Base-by-base conservation (phyloP, 495 filamentous ascomycete genomes). In the Talaromyces adpressus region DNA sequence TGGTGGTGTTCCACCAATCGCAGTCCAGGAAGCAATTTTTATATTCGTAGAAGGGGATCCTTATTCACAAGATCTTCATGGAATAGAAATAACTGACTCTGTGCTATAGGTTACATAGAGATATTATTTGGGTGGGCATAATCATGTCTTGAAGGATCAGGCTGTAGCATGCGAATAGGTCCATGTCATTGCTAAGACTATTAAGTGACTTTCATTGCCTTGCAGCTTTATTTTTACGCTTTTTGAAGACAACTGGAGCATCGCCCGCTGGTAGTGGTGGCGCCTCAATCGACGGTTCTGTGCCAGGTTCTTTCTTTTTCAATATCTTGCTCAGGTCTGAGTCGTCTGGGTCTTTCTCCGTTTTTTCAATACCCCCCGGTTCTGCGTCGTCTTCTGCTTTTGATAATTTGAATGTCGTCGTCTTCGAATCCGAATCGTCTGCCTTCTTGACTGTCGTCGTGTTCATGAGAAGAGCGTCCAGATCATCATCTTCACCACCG, bases 221-320 rank as follows among this genome's bases (percentile, higher is more conserved):
- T 67, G 90, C 84, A 34, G 85, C 84, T 72, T 92, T 96, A 1
- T 88, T 82, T 70, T 94, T 97, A 65, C 93, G 85, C 75, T 96
- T 96, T 77, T 96, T 97, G 79, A 97, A 97, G 12, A 94, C 76
- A 20, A 93, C 81, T 59, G 72, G 70, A 2, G 62, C 69, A 57
- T 75, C 72, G 32, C 75, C 77, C 16, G 73, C 64, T 4, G 63
- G 63, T n/a, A 51, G 23, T 4, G 53, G 32, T 36, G 62, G 23
- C 49, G 62, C 36, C 41, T 64, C 67, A 14, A 66, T 60, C 18
- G 63, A 45, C 25, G 75, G 71, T 65, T 81, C 77, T 52, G 72
- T 72, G 66, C 76, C 77, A n/a, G 63, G 34, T 2, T 74, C 75
- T 58, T 81, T 77, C 69, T 74, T 64, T 70, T 83, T 80, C 20